These are phyloP conservation scores for Zanthoxylum bungeanum DNA, from an alignment of 345 rosid species.

Conservation along the genomic window DNA sequence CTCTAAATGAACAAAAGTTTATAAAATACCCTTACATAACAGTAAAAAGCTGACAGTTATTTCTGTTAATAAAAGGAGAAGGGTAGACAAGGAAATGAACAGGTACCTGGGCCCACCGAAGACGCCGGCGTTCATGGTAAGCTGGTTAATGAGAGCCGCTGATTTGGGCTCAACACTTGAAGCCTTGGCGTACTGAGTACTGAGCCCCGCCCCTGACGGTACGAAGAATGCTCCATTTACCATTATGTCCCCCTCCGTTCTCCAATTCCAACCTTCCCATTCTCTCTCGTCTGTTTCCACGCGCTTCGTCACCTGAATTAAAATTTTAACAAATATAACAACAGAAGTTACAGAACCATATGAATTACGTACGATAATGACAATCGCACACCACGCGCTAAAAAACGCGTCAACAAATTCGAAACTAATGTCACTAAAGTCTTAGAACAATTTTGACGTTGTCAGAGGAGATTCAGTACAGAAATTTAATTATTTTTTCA, in stretches of 20 bases:
- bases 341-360: too few relatives aligned
- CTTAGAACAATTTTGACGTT: not conserved
- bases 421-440: not conserved
- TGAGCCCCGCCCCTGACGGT: slow-evolving; percentile 78
- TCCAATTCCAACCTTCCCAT: slow-evolving; percentile 92
- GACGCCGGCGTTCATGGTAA: slow-evolving; percentile 78
- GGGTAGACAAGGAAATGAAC: not conserved
- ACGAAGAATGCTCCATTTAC: slow-evolving; percentile 91
- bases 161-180: slow-evolving; percentile 79
- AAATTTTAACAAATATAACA: too few relatives aligned
- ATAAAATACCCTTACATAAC: not conserved
- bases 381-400: not conserved
- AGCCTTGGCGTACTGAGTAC: slow-evolving; percentile 61
- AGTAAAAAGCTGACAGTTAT: slow-evolving; percentile 7
- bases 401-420: not conserved
- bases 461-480: not conserved
- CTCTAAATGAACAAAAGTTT: too few relatives aligned
- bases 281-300: slow-evolving; percentile 68
- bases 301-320: slow-evolving; percentile 80
- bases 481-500: not conserved
- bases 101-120: slow-evolving; percentile 74
- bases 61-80: not conserved
- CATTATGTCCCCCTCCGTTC: slow-evolving; percentile 87
- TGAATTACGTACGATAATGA: too few relatives aligned
- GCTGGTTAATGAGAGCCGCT: slow-evolving; percentile 51